Evolutionary conservation across 768 basidiomycete species (phyloP).

Genomic region (Tulasnella sp.): DNA sequence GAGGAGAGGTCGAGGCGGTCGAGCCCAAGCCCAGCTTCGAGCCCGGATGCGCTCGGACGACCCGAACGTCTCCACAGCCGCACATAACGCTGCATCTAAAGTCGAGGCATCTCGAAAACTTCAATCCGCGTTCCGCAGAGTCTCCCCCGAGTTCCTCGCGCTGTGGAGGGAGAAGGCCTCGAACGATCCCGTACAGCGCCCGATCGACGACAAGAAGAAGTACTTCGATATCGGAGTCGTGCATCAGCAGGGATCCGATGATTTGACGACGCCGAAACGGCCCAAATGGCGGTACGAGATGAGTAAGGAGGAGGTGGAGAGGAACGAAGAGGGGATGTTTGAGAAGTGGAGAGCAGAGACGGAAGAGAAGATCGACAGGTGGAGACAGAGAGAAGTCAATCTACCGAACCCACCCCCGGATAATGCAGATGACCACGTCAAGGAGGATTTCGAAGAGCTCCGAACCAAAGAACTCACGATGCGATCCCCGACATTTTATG

Average conservation of each 20-base stretch:
- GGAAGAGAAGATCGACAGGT: slow-evolving; percentile 43
- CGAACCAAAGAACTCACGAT: slow-evolving; percentile 31
- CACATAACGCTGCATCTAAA: slow-evolving; percentile 24
- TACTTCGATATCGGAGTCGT: slow-evolving; percentile 18
- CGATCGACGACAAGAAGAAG: slow-evolving; percentile 31
- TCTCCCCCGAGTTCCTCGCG: slow-evolving; percentile 49
- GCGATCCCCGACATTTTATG: slow-evolving; percentile 65
- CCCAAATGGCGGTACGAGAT: slow-evolving; percentile 84
- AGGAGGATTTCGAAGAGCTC: not conserved
- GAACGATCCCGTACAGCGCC: slow-evolving; percentile 41
- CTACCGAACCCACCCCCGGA: slow-evolving; percentile 19
- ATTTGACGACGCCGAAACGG: slow-evolving; percentile 44
- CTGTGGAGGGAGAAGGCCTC: slow-evolving; percentile 46
- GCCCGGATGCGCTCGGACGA: slow-evolving; percentile 22
- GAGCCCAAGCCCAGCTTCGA: not conserved
- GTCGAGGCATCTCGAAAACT: slow-evolving; percentile 34
- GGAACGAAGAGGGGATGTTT: slow-evolving; percentile 79
- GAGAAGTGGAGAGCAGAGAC: slow-evolving; percentile 63
- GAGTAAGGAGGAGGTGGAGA: slow-evolving; percentile 80
- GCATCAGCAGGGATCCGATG: slow-evolving; percentile 16
- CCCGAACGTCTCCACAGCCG: slow-evolving; percentile 21
- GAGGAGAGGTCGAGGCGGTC: not conserved
- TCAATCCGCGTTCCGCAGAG: slow-evolving; percentile 58
- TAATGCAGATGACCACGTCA: slow-evolving; percentile 7
- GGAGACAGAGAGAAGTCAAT: slow-evolving; percentile 26